A percentile compares a stretch with the other conserved stretches of the same genome.
Evolutionary conservation across 805 yeast species (phyloP).

Genomic region (Tetrapisispora iriomotensis): DNA sequence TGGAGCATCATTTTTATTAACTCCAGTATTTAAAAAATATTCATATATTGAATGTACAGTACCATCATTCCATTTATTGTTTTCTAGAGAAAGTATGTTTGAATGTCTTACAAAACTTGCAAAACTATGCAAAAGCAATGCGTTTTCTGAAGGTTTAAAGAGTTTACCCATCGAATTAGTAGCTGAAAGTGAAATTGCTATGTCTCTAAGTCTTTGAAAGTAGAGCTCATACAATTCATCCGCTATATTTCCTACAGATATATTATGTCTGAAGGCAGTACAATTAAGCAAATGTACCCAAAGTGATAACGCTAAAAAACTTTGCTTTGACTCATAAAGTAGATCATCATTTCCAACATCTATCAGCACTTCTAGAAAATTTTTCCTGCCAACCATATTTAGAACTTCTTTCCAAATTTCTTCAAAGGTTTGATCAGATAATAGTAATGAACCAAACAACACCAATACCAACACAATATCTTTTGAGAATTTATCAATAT

Average conservation of each 20-base stretch:
- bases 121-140: no score
- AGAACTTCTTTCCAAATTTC: slow-evolving; percentile 2
- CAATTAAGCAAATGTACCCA: background rate
- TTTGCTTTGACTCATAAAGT: background rate
- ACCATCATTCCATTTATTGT: no score
- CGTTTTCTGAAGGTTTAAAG: no score
- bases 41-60: no score
- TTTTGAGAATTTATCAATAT: background rate
- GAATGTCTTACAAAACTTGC: no score
- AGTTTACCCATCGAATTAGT: no score
- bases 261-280: background rate
- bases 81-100: no score
- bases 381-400: background rate
- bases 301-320: background rate
- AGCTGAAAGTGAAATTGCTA: background rate
- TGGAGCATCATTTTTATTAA: no score
- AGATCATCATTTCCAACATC: background rate
- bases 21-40: no score
- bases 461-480: background rate
- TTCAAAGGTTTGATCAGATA: background rate
- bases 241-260: background rate
- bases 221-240: background rate
- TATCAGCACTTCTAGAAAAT: background rate
- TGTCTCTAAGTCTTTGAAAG: no score
- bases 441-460: background rate